Percentiles rank a stretch among this genome's conserved stretches.
These are phyloP conservation scores for Fennellomyces sp. DNA, from an alignment of 371 early-diverging fungal species.

Conservation along the genomic window DNA sequence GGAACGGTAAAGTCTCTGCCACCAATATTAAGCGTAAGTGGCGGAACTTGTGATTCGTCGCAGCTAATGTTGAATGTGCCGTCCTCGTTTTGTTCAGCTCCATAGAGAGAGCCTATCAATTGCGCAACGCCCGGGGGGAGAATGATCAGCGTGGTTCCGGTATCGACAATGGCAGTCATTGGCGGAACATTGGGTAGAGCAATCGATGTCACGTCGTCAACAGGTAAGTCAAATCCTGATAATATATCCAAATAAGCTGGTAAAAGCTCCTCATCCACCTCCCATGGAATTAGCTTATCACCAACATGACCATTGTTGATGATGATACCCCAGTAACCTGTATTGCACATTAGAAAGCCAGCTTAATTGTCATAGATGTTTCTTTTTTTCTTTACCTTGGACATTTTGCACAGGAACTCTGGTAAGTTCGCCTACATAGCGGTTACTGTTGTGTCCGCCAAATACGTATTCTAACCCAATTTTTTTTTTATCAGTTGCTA, in stretches of 20 bases:
- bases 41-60: constrained; percentile 11
- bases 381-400: constrained; percentile 2
- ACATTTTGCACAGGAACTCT: constrained; percentile 27
- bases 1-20: constrained; percentile 21
- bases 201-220: constrained; percentile 8
- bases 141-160: constrained; percentile 44
- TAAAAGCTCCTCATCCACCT: background rate
- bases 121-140: constrained; percentile 21
- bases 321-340: constrained; percentile 21
- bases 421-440: constrained; percentile 21
- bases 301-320: background rate
- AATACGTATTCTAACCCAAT: constrained; percentile 39
- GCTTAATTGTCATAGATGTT: background rate
- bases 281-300: background rate
- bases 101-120: constrained; percentile 19
- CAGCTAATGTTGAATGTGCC: constrained; percentile 32
- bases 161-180: constrained; percentile 56
- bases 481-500: no score
- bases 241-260: no score
- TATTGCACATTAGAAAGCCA: background rate
- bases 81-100: constrained; percentile 24
- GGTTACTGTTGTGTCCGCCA: constrained; percentile 28
- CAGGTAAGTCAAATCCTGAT: background rate
- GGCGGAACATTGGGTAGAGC: background rate
- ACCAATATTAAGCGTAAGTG: constrained; percentile 19